These are phyloP conservation scores for Cryptomeria japonica DNA, from an alignment of 75 land plant species.

Conservation along the genomic window DNA sequence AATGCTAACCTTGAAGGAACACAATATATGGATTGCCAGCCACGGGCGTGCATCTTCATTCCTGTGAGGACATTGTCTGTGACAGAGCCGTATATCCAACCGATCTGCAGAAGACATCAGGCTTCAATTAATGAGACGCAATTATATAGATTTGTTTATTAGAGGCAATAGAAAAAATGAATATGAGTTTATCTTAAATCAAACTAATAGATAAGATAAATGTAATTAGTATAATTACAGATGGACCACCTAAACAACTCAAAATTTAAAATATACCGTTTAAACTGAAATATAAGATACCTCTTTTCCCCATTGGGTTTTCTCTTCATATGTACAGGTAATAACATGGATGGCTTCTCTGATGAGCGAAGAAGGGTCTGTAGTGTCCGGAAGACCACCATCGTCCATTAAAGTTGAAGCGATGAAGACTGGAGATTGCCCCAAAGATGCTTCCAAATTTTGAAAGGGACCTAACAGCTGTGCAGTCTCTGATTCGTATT, in stretches of 20 bases:
- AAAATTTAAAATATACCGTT: too few species aligned
- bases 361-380: conserved; percentile 48
- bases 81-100: conserved; percentile 44
- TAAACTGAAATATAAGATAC: conserved; percentile 6
- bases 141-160: not conserved
- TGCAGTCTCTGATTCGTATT: not conserved
- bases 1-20: conserved; percentile 15
- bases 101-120: conserved; percentile 19
- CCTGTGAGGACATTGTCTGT: conserved; percentile 26
- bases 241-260: too few species aligned
- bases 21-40: conserved; percentile 43
- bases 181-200: too few species aligned
- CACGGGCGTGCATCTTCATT: conserved; percentile 37
- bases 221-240: too few species aligned
- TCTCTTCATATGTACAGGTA: conserved; percentile 86
- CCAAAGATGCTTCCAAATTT: conserved; percentile 63
- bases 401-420: conserved; percentile 54
- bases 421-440: conserved; percentile 67
- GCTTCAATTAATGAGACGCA: not conserved
- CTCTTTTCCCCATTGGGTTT: conserved; percentile 95
- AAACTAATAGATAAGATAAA: too few species aligned
- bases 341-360: conserved; percentile 91
- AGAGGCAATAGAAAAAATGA: too few species aligned
- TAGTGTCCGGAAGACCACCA: conserved; percentile 73
- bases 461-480: conserved; percentile 46